Percentiles rank a stretch among this genome's conserved stretches.
Evolutionary conservation across 1,139 yeast genomes (phyloP).

Genomic region (Scheffersomyces parashehatae): DNA sequence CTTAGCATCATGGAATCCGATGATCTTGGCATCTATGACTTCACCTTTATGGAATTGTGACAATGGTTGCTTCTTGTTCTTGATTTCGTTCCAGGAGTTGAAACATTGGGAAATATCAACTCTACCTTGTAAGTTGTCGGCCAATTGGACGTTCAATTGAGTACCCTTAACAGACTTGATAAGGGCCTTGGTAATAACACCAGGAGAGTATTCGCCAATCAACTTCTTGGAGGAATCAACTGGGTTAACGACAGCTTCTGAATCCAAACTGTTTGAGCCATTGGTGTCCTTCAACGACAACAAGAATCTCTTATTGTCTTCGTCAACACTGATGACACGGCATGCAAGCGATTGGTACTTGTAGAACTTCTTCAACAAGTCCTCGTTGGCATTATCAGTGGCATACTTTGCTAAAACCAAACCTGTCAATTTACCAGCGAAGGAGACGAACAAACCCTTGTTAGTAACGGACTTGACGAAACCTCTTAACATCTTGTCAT

Average conservation of each 20-base stretch:
- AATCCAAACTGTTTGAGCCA: conserved; percentile 22
- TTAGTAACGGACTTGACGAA: conserved; percentile 75
- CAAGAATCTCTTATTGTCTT: conserved; percentile 68
- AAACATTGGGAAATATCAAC: conserved; percentile 75
- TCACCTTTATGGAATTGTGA: conserved; percentile 60
- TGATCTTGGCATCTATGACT: conserved; percentile 59
- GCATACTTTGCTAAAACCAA: conserved; percentile 79
- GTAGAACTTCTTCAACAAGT: conserved; percentile 57
- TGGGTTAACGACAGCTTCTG: conserved; percentile 48
- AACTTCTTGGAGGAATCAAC: conserved; percentile 53
- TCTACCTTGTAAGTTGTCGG: conserved; percentile 80
- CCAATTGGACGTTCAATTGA: conserved; percentile 73
- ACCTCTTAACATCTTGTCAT: conserved; percentile 61
- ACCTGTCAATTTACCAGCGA: conserved; percentile 81
- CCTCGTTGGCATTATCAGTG: conserved; percentile 53
- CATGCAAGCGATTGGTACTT: conserved; percentile 70
- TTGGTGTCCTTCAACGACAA: conserved; percentile 52
- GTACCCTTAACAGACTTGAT: conserved; percentile 68
- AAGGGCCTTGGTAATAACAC: conserved; percentile 59
- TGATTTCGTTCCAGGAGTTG: conserved; percentile 54
- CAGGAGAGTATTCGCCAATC: conserved; percentile 57
- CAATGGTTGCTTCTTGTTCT: conserved; percentile 61
- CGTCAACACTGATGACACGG: conserved; percentile 62
- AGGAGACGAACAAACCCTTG: conserved; percentile 80
- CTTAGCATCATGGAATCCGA: conserved; percentile 78